Evolutionary conservation across 352 stramenopile genomes (phyloP).

Genomic region (Pythium coloratum): DNA sequence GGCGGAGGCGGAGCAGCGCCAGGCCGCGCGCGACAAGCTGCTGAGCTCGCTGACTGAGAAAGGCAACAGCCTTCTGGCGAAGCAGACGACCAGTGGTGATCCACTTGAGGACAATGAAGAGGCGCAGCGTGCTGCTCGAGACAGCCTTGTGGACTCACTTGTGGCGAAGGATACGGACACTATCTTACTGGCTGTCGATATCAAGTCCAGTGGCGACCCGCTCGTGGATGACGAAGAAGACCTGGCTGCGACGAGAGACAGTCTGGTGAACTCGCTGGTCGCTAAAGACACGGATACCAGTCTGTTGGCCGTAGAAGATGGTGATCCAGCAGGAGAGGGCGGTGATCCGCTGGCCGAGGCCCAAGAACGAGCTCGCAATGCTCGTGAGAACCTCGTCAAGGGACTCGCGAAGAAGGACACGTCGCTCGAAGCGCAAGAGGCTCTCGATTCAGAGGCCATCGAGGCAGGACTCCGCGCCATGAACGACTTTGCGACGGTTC

Average conservation of each 20-base stretch:
- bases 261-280: background rate
- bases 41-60: conserved; percentile 17
- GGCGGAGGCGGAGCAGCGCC: conserved; percentile 9
- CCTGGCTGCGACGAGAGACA: background rate
- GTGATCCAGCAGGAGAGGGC: background rate
- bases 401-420: conserved; percentile 6
- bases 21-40: conserved; percentile 17
- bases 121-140: background rate
- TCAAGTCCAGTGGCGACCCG: background rate
- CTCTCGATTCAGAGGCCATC: background rate
- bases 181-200: background rate
- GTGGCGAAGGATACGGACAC: background rate
- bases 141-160: background rate
- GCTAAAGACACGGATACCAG: background rate
- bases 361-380: background rate
- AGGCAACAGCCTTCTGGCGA: conserved; percentile 3
- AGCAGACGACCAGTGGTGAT: conserved; percentile 1
- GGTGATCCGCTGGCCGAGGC: background rate
- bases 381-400: conserved; percentile 10
- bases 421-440: background rate
- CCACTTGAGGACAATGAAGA: background rate
- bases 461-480: conserved; percentile 1
- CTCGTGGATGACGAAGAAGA: background rate
- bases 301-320: background rate
- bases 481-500: conserved; percentile 2